Base-by-base conservation (phyloP, 441 rosid genomes). In the Mallotus japonicus region DNA sequence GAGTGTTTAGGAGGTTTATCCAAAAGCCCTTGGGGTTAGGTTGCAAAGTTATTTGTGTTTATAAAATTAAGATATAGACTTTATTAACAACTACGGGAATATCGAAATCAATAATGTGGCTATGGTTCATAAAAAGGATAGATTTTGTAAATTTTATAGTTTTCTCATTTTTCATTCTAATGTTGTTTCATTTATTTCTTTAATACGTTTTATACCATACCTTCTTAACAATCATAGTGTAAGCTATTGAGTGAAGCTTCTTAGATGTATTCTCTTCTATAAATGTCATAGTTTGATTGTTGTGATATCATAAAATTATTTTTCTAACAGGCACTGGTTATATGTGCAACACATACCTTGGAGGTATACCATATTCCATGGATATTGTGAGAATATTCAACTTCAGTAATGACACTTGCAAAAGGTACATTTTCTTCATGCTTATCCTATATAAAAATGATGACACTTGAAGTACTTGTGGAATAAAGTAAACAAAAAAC, bases 311-410 rank as follows among this genome's bases (percentile, higher is more conserved):
- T 70, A 16, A 44, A 73, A 32, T 46, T 62, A 62, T 77, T 15
- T 70, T 15, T 73, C 82, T 64, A 56, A 75, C 86, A 90, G 96
- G 91, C 76, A 80, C 90, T 47, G 97, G 97, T 79, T 84, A 81
- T 76, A 91, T 88, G 67, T 95, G 99, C 78, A 89, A 84, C 75
- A 78, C 89, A 62, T 84, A 81, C 76, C 77, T 81, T 67, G 97
- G 92, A 71, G 78, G 55, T 37, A 76, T 73, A 7, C 92, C 91
- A 7, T 82, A 77, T 79, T 75, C 92, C 61, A 82, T 88, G 80
- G 97, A 92, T 42, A 91, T 92, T 78, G 89, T 87, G 64, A 91
- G 93, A 84, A 91, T 92, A 78, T 95, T 95, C 84, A 95, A 92
- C 83, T 89, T 95, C 78, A 82, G 74, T 75, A 85, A 81, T 79